Percentiles rank a stretch among this genome's conserved stretches.
These are phyloP conservation scores for Microstegium vimineum DNA, from an alignment of 176 grass and related monocot species.

Conservation along the genomic window DNA sequence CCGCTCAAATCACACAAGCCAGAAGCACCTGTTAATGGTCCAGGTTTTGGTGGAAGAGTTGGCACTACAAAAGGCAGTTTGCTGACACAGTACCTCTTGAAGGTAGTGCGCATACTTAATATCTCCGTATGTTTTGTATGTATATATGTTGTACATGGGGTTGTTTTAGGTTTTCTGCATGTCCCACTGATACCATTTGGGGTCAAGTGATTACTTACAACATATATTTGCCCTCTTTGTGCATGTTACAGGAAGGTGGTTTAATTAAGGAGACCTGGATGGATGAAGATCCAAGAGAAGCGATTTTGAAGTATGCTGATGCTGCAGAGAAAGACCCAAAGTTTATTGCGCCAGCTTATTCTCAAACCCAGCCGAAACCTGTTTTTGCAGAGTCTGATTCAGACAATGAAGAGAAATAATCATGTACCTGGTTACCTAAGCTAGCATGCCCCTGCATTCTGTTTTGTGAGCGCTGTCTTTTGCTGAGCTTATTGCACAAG, in stretches of 20 bases:
- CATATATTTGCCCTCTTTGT: neutral
- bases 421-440: constrained; percentile 10
- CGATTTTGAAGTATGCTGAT: constrained; percentile 96
- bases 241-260: constrained; percentile 84
- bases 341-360: constrained; percentile 91
- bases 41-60: constrained; percentile 89
- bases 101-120: constrained; percentile 44
- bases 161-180: constrained; percentile 6
- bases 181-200: neutral
- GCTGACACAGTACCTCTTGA: constrained; percentile 91
- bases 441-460: neutral
- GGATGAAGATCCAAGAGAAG: constrained; percentile 98
- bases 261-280: constrained; percentile 98
- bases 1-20: constrained; percentile 92
- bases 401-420: constrained; percentile 71
- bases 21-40: constrained; percentile 83
- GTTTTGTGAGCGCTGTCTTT: constrained; percentile 9
- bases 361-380: constrained; percentile 82
- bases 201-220: neutral
- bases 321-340: constrained; percentile 87
- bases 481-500: neutral
- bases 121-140: constrained; percentile 17
- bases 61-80: constrained; percentile 92
- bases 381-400: constrained; percentile 88
- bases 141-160: neutral